phyloP scores from a whole-genome alignment of 1,284 basidiomycete species.

The Megacollybia platyphylla region DNA sequence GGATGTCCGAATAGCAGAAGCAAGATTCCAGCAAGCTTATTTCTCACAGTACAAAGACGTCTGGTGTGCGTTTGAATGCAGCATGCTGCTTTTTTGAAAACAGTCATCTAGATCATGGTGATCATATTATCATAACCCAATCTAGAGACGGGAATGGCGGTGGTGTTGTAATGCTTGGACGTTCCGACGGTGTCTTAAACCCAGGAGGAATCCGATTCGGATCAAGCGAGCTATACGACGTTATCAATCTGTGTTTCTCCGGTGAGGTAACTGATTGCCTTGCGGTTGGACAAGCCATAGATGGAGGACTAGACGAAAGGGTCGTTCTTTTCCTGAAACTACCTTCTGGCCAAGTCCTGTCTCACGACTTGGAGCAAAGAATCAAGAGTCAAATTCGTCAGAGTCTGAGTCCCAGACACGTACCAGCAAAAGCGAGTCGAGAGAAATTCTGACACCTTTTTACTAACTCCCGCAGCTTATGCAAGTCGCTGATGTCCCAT shows the following conservation, averaged over 20 bases:
- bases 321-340: conserved; percentile 78
- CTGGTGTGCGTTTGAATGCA: conserved; percentile 52
- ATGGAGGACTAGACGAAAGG: conserved; percentile 65
- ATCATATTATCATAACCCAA: conserved; percentile 60
- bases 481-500: conserved; percentile 63
- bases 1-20: conserved; percentile 44
- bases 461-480: conserved; percentile 34
- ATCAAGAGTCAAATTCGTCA: conserved; percentile 54
- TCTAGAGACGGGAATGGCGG: conserved; percentile 60
- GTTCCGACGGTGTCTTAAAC: conserved; percentile 79
- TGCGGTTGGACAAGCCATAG: conserved; percentile 66
- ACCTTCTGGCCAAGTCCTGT: conserved; percentile 33
- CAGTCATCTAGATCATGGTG: conserved; percentile 49
- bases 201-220: conserved; percentile 82
- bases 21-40: conserved; percentile 65
- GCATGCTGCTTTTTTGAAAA: conserved; percentile 2
- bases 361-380: conserved; percentile 38
- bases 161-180: conserved; percentile 74
- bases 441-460: conserved; percentile 3
- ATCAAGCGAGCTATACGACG: conserved; percentile 76
- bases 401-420: conserved; percentile 62
- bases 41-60: conserved; percentile 58
- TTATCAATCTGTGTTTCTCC: conserved; percentile 44
- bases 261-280: conserved; percentile 55
- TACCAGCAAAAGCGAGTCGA: conserved; percentile 48